Conservation (phyloP, 768 basidiomycete genomes). For the Hygrocybe coccinea region DNA sequence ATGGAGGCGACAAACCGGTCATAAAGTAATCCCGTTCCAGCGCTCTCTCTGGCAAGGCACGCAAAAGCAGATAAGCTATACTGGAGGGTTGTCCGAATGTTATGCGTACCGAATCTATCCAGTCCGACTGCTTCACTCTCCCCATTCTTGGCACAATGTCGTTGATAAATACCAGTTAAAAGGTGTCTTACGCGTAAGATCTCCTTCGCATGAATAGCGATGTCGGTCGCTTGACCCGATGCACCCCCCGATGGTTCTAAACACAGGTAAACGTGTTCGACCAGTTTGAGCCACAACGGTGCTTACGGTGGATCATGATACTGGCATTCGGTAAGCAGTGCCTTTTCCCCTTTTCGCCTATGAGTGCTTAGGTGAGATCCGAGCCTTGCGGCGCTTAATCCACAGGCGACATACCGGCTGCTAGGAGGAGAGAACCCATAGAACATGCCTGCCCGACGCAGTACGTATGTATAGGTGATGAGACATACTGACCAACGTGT, state of each 20-base stretch:
- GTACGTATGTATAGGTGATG: slow-evolving; percentile 93
- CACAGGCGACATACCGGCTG: slow-evolving; percentile 51
- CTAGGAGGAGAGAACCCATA: slow-evolving; percentile 91
- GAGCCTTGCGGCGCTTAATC: background rate
- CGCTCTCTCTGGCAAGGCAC: slow-evolving; percentile 58
- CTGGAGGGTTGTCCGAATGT: slow-evolving; percentile 6
- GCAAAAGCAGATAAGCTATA: slow-evolving; percentile 22
- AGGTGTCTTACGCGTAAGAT: slow-evolving; percentile 83
- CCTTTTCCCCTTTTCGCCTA: slow-evolving; percentile 72
- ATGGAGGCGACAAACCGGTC: slow-evolving; percentile 55
- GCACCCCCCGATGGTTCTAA: slow-evolving; percentile 95
- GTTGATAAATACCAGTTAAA: slow-evolving; percentile 84
- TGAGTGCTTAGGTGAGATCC: background rate
- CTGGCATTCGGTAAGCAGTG: slow-evolving; percentile 90
- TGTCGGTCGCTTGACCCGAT: slow-evolving; percentile 92
- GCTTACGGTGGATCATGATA: slow-evolving; percentile 96
- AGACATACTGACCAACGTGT: slow-evolving; percentile 62
- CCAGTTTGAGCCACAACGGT: background rate
- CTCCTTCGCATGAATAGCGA: slow-evolving; percentile 96
- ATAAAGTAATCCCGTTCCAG: slow-evolving; percentile 95
- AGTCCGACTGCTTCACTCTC: slow-evolving; percentile 63
- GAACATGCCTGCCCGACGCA: slow-evolving; percentile 93
- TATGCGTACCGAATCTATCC: slow-evolving; percentile 68
- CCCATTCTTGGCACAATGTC: slow-evolving; percentile 66
- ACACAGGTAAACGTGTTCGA: slow-evolving; percentile 8